These are phyloP conservation scores for Aegilops umbellulata DNA, from an alignment of 176 grass and related monocot species.

Conservation along the genomic window DNA sequence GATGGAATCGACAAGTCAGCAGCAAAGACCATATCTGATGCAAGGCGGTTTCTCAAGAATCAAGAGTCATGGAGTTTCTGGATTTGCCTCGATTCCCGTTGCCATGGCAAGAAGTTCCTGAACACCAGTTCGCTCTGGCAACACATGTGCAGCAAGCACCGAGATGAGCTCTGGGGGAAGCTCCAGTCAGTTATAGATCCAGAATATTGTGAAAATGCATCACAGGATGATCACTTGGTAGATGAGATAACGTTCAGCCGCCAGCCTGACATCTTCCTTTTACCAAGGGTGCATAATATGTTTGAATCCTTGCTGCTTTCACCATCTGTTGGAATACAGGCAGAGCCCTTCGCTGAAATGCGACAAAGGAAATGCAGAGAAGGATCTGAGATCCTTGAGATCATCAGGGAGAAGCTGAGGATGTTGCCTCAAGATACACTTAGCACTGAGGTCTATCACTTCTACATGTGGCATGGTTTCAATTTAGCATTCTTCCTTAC, in stretches of 20 bases:
- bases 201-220: neutral
- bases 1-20: too few species aligned
- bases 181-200: neutral
- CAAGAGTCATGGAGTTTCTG: slow-evolving; percentile 11
- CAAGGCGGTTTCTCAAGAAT: neutral
- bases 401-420: too few species aligned
- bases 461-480: neutral
- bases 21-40: slow-evolving; percentile 3
- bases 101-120: neutral
- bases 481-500: slow-evolving; percentile 12
- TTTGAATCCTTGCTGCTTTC: neutral
- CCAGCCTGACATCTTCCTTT: neutral
- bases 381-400: too few species aligned
- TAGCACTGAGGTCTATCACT: neutral
- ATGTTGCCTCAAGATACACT: neutral
- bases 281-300: neutral
- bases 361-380: too few species aligned
- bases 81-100: neutral
- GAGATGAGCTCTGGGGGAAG: neutral
- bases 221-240: neutral
- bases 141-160: neutral
- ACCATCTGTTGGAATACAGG: neutral
- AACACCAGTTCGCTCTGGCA: neutral
- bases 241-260: neutral
- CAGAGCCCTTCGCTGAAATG: neutral